Base-by-base conservation (phyloP, 2,329 filamentous ascomycete species). In the Arthrobotrys musiformis region DNA sequence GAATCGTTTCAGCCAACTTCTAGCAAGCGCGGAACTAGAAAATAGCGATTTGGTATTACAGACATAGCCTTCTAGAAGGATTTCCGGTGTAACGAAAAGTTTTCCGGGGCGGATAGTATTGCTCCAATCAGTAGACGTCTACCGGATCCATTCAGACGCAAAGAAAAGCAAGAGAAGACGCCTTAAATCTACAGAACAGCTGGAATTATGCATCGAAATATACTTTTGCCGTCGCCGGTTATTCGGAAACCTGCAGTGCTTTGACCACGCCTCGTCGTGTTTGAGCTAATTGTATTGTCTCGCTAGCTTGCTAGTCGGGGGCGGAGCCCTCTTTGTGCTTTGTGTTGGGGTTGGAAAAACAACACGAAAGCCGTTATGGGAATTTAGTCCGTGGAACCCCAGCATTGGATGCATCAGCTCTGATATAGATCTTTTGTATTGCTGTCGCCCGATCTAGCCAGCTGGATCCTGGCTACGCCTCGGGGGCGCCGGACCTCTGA, bases 401-500 rank as follows among this genome's bases (percentile, higher is more conserved):
- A 28, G 28, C 28, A 28, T 24, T 9, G 42, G 40, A 13, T 22
- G 33, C 28, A 63, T 70, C 67, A 70, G 67, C 67, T 63, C 46
- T 19, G 26, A n/a, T 37, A 58, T 58, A 22, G 48, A 70, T 46
- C 44, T 60, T 9, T 56, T 48, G 52, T 37, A 64, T 52, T 42
- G 28, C 58, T 11, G 35, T 72, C 35, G 60, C 33, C 22, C 58
- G 58, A 42, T 64, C 46, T 24, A 58, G 58, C 54, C 58, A 72
- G 68, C 68, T 64, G 68, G 48, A 72, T 72, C 68, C 68, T 58
- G 44, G 35, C 46, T 30, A 46, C 37, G 33, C 37, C 58, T 72
- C 68, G 68, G 68, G 42, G 60, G 13, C 33, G 42, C 68, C 68
- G 68, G 33, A 15, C 6, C 6, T 46, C 4, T 11, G 19, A 28